These are phyloP conservation scores for Colletotrichum musae DNA, from an alignment of 2,329 filamentous ascomycete species.

Conservation along the genomic window DNA sequence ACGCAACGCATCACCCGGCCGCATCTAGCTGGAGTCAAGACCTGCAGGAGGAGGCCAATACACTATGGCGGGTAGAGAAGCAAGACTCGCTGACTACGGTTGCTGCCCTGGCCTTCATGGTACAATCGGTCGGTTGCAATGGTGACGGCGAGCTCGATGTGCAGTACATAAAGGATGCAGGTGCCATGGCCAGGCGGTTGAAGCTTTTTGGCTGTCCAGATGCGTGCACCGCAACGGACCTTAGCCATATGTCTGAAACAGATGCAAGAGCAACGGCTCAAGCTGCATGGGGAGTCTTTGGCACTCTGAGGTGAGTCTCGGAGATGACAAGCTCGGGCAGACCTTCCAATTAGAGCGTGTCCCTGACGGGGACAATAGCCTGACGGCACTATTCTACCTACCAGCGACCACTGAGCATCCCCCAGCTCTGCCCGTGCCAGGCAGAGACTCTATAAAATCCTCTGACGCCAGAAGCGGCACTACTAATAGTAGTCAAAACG, in stretches of 20 bases:
- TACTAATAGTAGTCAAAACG: background rate
- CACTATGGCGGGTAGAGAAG: slow-evolving; percentile 31
- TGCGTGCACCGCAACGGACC: slow-evolving; percentile 18
- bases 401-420: slow-evolving; percentile 37
- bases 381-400: slow-evolving; percentile 29
- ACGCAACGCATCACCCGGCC: slow-evolving; percentile 24
- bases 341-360: background rate
- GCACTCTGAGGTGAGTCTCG: slow-evolving; percentile 54
- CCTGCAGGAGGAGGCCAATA: slow-evolving; percentile 31
- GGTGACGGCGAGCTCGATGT: slow-evolving; percentile 36
- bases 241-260: slow-evolving; percentile 15
- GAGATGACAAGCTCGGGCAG: background rate
- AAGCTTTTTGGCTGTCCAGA: slow-evolving; percentile 37
- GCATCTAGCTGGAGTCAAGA: slow-evolving; percentile 36
- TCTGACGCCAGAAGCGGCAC: background rate
- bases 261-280: slow-evolving; percentile 27
- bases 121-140: slow-evolving; percentile 34
- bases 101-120: slow-evolving; percentile 28
- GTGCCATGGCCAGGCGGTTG: slow-evolving; percentile 31
- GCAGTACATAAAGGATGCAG: slow-evolving; percentile 33
- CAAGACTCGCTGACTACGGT: slow-evolving; percentile 33
- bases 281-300: slow-evolving; percentile 52
- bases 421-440: slow-evolving; percentile 32
- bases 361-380: slow-evolving; percentile 19
- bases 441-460: background rate